These are phyloP conservation scores for Rubia peregrina DNA, from an alignment of 305 asterid species.

Conservation along the genomic window DNA sequence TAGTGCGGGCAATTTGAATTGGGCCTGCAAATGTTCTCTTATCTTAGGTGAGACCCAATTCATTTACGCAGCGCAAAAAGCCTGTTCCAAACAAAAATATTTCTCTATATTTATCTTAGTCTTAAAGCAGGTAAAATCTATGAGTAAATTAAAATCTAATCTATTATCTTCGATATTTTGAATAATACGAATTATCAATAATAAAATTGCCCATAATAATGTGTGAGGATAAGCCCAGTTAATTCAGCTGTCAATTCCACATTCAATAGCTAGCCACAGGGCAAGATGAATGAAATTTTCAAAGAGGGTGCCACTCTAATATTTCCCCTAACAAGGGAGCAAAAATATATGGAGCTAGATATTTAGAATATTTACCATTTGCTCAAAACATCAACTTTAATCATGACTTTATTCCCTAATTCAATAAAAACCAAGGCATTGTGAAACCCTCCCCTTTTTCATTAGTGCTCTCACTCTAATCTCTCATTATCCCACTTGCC, in stretches of 20 bases:
- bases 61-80: too few species aligned
- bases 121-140: too few species aligned
- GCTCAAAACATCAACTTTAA: neutral
- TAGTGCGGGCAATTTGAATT: neutral
- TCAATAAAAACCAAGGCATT: constrained; percentile 2
- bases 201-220: too few species aligned
- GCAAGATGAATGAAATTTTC: too few species aligned
- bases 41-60: neutral
- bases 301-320: neutral
- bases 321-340: constrained; percentile 1
- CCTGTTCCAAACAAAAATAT: too few species aligned
- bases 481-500: neutral
- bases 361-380: neutral
- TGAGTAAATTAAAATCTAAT: too few species aligned
- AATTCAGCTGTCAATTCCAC: too few species aligned
- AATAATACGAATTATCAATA: too few species aligned
- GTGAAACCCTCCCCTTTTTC: neutral
- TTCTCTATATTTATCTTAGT: too few species aligned
- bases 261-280: too few species aligned
- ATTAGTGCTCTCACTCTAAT: neutral
- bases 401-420: constrained; percentile 1
- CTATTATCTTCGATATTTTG: too few species aligned
- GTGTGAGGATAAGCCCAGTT: too few species aligned
- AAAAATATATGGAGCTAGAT: neutral
- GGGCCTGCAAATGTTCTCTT: neutral